Base-by-base conservation (phyloP, 306 rosid species). In the Ziziphus jujuba region DNA sequence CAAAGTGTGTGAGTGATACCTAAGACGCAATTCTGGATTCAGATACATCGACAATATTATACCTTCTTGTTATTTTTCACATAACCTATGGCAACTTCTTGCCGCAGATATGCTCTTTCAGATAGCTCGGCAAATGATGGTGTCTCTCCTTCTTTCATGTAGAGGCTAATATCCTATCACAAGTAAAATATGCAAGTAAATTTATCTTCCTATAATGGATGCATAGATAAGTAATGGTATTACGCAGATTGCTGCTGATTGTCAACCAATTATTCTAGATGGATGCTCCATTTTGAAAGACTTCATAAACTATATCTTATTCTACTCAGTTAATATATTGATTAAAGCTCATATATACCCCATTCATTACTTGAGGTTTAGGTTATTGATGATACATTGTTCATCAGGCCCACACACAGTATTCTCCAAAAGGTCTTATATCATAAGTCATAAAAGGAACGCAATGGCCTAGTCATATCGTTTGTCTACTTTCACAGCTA, bases 31-130 rank as follows among this genome's bases (percentile, higher is more conserved):
- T 47, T 59, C 40, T 61, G 16, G 31, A 62, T 48, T 70, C 56
- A 65, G 69, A 50, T 63, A 13, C 38, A 55, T 77, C 49, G 45
- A 61, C 70, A 66, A 23, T 53, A 71, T 1, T 31, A 21, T 85
- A 93, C 97, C 95, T 78, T 86, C 58, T 78, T 82, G 75, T 90
- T 85, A 70, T 88, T 79, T 82, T 84, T 93, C 72, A 93, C 77
- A 72, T 88, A 93, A 59, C 99, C 99, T 65, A 93, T 93, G 57
- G 97, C 99, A 61, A 93, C 97, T 88, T 93, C 99, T 75, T 88
- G 79, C 66, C 96, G 80, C 31, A 93, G 64, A 74, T 83, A 63
- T 11, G 99, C 99, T 75, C 97, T 83, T 88, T 93, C 92, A 0
- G 84, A 25, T 35, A 93, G 95, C 82, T 93, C 99, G 5, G 74